Conservation (phyloP, 2,329 filamentous ascomycete genomes). For the Neospermospora avenae region DNA sequence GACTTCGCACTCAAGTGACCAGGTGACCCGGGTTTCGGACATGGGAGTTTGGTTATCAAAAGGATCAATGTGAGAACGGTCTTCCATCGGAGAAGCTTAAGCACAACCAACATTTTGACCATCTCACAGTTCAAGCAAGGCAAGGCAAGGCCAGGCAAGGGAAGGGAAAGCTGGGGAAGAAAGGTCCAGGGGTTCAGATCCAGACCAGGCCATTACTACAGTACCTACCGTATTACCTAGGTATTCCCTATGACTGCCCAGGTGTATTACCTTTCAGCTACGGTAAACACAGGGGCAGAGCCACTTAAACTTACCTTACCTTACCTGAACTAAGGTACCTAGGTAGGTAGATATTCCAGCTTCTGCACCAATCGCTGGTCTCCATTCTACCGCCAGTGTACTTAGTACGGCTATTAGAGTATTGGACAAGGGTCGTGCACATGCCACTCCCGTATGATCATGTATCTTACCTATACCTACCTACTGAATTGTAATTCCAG, state of each 20-base stretch:
- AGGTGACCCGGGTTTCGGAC: no score
- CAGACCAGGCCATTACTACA: neutral
- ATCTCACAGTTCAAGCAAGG: no score
- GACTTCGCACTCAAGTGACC: neutral
- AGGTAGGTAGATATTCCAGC: no score
- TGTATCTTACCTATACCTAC: no score
- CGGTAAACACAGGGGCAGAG: neutral
- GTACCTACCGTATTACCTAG: neutral
- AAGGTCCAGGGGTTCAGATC: neutral
- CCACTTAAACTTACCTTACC: neutral
- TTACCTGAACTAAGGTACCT: no score
- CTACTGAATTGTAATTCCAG: conserved; percentile 1
- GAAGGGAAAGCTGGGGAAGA: no score
- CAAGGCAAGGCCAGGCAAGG: no score
- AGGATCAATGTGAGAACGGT: no score
- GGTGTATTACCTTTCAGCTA: neutral
- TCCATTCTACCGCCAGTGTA: neutral
- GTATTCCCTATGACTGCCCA: no score
- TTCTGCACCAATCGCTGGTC: neutral
- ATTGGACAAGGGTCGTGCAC: neutral
- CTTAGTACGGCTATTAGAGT: neutral
- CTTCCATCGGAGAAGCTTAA: no score
- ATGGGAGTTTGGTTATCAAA: no score
- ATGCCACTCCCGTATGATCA: neutral
- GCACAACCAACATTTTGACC: no score